A percentile compares a stretch with the other conserved stretches of the same genome.
Conservation (phyloP, 805 yeast genomes). For the Lachancea kluyveri region DNA sequence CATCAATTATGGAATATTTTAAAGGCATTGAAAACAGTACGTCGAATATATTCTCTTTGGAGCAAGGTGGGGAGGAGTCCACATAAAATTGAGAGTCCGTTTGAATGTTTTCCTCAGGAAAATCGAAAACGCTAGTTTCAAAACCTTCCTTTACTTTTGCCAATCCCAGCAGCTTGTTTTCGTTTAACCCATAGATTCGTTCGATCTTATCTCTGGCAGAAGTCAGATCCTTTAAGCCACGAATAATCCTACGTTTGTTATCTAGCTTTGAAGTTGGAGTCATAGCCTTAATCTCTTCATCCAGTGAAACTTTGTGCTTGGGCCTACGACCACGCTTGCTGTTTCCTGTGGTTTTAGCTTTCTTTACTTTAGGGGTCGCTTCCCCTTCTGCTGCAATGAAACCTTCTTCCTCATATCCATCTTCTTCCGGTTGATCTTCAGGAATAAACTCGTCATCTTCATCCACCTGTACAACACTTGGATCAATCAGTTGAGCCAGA, state of each 20-base stretch:
- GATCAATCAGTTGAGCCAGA: conserved; percentile 6
- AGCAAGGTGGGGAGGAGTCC: conserved; percentile 15
- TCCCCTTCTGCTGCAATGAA: background rate
- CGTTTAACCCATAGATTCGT: conserved; percentile 46
- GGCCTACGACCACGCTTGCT: conserved; percentile 7
- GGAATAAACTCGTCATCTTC: conserved; percentile 8
- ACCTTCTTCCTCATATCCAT: conserved; percentile 1
- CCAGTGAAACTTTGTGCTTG: background rate
- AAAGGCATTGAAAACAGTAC: conserved; percentile 3
- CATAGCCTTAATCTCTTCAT: conserved; percentile 23
- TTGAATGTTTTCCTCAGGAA: conserved; percentile 31
- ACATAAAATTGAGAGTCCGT: conserved; percentile 19
- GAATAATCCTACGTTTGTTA: conserved; percentile 18
- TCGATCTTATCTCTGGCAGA: conserved; percentile 38
- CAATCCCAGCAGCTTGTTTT: conserved; percentile 35
- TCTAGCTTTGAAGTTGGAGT: conserved; percentile 16
- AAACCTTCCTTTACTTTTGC: conserved; percentile 43
- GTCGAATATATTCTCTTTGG: conserved; percentile 5
- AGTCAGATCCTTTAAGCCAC: conserved; percentile 29
- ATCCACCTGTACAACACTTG: conserved; percentile 3
- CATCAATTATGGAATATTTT: conserved; percentile 16
- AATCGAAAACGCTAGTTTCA: conserved; percentile 41
- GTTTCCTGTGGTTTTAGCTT: conserved; percentile 1
- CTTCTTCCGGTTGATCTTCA: background rate
- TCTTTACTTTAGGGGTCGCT: background rate